Percentiles rank a stretch among this genome's conserved stretches.
phyloP scores from a whole-genome alignment of 129 eudicot species.

The Scalesia atractyloides region DNA sequence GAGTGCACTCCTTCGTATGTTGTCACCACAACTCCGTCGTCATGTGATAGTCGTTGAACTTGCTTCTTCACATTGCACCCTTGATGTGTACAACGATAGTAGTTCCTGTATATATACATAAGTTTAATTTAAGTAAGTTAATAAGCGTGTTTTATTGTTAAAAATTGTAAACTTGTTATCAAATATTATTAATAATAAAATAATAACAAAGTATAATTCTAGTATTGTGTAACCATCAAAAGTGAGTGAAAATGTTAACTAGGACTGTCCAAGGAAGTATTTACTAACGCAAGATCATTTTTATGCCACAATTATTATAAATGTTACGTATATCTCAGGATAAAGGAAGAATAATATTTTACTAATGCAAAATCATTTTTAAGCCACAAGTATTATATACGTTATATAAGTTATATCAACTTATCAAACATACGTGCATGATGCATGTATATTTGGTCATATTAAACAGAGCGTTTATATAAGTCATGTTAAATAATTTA shows the following conservation, averaged over 20 bases:
- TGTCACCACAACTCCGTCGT: conserved; percentile 71
- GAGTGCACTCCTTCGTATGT: conserved; percentile 84
- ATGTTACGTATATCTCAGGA: no score
- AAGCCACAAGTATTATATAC: no score
- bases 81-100: conserved; percentile 71
- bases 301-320: no score
- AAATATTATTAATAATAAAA: no score
- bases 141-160: background rate
- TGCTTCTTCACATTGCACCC: conserved; percentile 82
- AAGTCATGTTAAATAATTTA: background rate
- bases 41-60: conserved; percentile 74
- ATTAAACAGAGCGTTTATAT: conserved; percentile 34
- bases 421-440: background rate
- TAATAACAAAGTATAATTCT: no score
- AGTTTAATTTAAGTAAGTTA: background rate
- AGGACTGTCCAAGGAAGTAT: no score
- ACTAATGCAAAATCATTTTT: no score
- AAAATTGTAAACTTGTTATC: background rate
- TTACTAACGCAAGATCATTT: no score
- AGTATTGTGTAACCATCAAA: no score
- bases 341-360: no score
- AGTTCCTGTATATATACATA: conserved; percentile 48
- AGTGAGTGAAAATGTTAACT: no score
- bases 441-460: conserved; percentile 8
- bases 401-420: no score